Base-by-base conservation (phyloP, 78 protist genomes). In the Ministeria vibrans region DNA sequence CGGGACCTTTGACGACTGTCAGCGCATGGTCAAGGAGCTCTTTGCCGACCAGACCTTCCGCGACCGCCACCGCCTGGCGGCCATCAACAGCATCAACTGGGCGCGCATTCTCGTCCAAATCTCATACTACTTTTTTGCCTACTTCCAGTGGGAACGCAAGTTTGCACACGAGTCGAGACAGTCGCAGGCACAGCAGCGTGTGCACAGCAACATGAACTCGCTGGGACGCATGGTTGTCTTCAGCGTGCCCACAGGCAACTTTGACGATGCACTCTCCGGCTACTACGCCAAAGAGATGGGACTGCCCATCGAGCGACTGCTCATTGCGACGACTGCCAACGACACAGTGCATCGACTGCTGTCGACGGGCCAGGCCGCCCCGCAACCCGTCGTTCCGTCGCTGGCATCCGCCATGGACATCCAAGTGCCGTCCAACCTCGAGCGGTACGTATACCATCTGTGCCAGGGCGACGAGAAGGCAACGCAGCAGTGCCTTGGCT, bases 211-310 rank as follows among this genome's bases (percentile, higher is more conserved):
- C 7, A 0, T 84, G 43, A 62, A 20, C 36, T 9, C 55, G 55
- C 55, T 9, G 55, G 55, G 9, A 49, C n/a, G n/a, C 9, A 49
- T 9, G 55, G 77, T 83, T n/a, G 62, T 38, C 13, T 64, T 79
- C 51, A 43, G 63, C 28, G 87, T 83, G 4, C 91, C 91, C 9
- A 82, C 87, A 3, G 92, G 92, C 18, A 88, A 88, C 73, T 88
- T 83, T 53, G 92, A 88, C 27, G 85, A 88, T 71, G 80, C 72
- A 30, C 92, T 88, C 22, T 87, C 92, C 6, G 92, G 92, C 42
- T 84, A 59, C 72, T 88, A 72, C 7, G 91, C 91, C 39, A 62
- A 59, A 27, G 13, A 32, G 44, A 81, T 81, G 86, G 87, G 88
- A 7, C 49, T 80, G 44, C 92, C 88, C 22, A 51, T 87, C 22